Base-by-base conservation (phyloP, 305 asterid genomes). In the Caryopteris hybrid region DNA sequence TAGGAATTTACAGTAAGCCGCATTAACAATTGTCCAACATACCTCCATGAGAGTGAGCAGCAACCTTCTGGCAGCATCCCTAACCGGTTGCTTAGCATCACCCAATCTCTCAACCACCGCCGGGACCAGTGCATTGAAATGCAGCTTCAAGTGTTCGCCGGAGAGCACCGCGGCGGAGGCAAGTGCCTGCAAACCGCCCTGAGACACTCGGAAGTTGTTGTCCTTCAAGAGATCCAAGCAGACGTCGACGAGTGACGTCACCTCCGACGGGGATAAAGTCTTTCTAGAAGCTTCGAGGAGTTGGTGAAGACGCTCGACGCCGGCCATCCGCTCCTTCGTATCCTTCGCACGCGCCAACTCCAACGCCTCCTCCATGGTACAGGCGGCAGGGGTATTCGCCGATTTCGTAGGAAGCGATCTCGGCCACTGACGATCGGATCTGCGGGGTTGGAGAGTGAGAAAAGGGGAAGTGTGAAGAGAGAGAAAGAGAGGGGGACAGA, bases 281-380 rank as follows among this genome's bases (percentile, higher is more conserved):
- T 84, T 91, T 57, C 96, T 79, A 50, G 96, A 89, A 69, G 95
- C 87, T 86, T 94, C 99, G 48, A 94, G 93, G 16, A 86, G 94
- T 69, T 94, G 87, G 83, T 94, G 90, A 72, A 94, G 96, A 54
- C 88, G 88, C 84, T 93, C 99, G 39, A 90, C 99, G 18, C 95
- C 99, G 2, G 99, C 97, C 99, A 93, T 93, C 79, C 99, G 81
- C 82, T 93, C 96, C 83, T 93, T 93, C 20, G 99, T 93, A 81
- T 93, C 99, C 89, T 93, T 93, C 4, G 96, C 93, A 62, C 95
- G 96, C 76, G 89, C 89, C 82, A 86, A 77, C 73, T 90, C 99
- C 63, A 94, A 69, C 45, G 98, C 99, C 86, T 83, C 96, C 89
- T 94, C 99, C 99, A 94, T 94, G 33, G 65, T 48, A 72, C 71